A percentile compares a stretch with the other conserved stretches of the same genome.
Evolutionary conservation across 768 basidiomycete genomes (phyloP).

Genomic region (Xanthoconium stramineum): DNA sequence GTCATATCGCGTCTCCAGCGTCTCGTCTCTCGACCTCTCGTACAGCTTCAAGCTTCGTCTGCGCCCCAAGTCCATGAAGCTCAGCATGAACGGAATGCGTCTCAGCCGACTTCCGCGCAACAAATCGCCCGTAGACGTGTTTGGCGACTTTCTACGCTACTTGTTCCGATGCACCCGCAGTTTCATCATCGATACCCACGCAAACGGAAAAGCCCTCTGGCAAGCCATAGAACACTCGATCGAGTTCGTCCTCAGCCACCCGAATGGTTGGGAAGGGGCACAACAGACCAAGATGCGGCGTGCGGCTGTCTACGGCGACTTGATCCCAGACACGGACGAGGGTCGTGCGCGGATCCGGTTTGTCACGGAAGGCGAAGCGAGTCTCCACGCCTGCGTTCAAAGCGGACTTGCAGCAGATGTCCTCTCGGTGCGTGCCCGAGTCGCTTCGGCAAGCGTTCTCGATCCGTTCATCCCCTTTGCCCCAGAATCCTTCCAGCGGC

Average conservation of each 20-base stretch:
- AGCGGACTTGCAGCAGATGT: conserved; percentile 77
- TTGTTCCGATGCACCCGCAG: conserved; percentile 69
- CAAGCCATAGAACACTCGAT: conserved; percentile 65
- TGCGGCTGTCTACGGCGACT: conserved; percentile 65
- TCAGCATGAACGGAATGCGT: conserved; percentile 83
- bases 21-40: background rate
- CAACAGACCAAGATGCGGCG: conserved; percentile 76
- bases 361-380: conserved; percentile 82
- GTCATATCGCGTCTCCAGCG: conserved; percentile 24
- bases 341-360: conserved; percentile 73
- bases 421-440: conserved; percentile 50
- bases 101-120: conserved; percentile 63
- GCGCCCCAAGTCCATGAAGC: conserved; percentile 72
- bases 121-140: conserved; percentile 69
- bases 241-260: conserved; percentile 75
- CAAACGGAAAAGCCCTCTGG: conserved; percentile 69
- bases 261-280: conserved; percentile 79
- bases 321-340: conserved; percentile 72
- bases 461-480: conserved; percentile 5
- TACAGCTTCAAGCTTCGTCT: conserved; percentile 76
- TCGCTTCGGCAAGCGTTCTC: background rate
- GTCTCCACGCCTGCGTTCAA: conserved; percentile 75
- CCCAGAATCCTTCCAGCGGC: conserved; percentile 68
- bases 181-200: conserved; percentile 81
- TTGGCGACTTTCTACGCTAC: conserved; percentile 77